These are phyloP conservation scores for Aphanomyces cochlioides DNA, from an alignment of 352 stramenopile genomes.

Conservation along the genomic window DNA sequence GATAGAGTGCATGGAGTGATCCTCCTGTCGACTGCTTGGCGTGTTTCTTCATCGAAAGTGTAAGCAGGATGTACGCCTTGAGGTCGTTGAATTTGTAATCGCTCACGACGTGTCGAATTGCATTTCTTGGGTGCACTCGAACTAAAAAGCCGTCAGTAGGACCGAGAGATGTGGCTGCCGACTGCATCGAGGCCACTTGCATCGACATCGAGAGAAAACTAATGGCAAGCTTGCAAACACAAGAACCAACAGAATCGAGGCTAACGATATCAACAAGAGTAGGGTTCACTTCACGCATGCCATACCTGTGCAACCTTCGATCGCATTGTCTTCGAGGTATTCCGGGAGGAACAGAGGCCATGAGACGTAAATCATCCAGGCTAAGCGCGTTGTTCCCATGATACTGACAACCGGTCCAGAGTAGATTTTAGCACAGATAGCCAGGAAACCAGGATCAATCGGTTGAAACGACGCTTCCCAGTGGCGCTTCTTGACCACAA, in stretches of 20 bases:
- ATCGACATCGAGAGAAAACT: neutral
- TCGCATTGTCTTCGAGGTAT: neutral
- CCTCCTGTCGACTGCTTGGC: neutral
- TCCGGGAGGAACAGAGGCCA: neutral
- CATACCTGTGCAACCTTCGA: neutral
- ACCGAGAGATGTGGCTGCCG: no score
- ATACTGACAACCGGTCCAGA: neutral
- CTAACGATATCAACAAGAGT: neutral
- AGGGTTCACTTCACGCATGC: no score
- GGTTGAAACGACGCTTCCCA: slow-evolving; percentile 7
- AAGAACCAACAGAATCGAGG: neutral
- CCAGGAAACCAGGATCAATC: slow-evolving; percentile 16
- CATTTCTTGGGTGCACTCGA: no score
- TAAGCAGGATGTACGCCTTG: neutral
- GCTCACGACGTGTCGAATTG: neutral
- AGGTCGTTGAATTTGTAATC: slow-evolving; percentile 8
- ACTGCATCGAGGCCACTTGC: neutral
- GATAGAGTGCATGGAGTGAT: neutral
- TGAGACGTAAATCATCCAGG: neutral
- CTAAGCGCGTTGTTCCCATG: neutral
- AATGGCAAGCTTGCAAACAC: neutral
- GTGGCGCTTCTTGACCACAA: neutral
- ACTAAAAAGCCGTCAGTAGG: no score
- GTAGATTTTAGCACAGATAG: neutral
- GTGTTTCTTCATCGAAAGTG: neutral